Percentiles rank a stretch among this genome's conserved stretches.
Evolutionary conservation across 1,139 yeast genomes (phyloP).

Genomic region (Candida tetrigidarum): DNA sequence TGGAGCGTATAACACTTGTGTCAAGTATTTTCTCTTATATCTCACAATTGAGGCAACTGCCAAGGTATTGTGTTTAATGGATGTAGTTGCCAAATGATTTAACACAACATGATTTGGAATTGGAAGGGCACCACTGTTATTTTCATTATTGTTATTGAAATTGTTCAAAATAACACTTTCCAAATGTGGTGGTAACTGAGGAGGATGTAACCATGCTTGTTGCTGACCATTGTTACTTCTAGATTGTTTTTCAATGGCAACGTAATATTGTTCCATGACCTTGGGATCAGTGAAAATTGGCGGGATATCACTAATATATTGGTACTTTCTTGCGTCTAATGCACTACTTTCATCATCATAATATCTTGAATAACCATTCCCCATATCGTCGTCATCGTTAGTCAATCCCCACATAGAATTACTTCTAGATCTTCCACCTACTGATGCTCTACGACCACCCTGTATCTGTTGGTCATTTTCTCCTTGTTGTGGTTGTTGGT

Average conservation of each 20-base stretch:
- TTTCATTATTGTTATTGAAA: constrained; percentile 51
- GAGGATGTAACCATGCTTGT: constrained; percentile 70
- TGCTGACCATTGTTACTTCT: constrained; percentile 63
- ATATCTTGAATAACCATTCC: constrained; percentile 73
- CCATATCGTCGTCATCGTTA: constrained; percentile 77
- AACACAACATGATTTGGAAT: constrained; percentile 54
- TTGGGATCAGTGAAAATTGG: constrained; percentile 85
- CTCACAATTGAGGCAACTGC: constrained; percentile 54
- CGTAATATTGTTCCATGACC: constrained; percentile 63
- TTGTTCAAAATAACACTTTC: constrained; percentile 52
- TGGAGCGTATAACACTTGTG: constrained; percentile 54
- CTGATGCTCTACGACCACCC: constrained; percentile 28
- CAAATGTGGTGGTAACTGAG: constrained; percentile 55
- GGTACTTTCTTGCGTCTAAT: constrained; percentile 24
- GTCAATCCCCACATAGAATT: constrained; percentile 63
- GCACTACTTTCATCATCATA: constrained; percentile 36
- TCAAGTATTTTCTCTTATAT: constrained; percentile 51
- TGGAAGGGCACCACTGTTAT: constrained; percentile 53
- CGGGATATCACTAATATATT: constrained; percentile 77
- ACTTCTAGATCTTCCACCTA: constrained; percentile 29
- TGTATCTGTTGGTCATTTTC: constrained; percentile 10
- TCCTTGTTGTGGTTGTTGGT: constrained; percentile 13
- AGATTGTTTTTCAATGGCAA: constrained; percentile 73
- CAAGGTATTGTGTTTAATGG: constrained; percentile 51
- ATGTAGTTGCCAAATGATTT: constrained; percentile 51